Evolutionary conservation across 345 rosid genomes (phyloP), one percentile per base, ranked within the genome.

Genomic region (Isatis tinctoria): DNA sequence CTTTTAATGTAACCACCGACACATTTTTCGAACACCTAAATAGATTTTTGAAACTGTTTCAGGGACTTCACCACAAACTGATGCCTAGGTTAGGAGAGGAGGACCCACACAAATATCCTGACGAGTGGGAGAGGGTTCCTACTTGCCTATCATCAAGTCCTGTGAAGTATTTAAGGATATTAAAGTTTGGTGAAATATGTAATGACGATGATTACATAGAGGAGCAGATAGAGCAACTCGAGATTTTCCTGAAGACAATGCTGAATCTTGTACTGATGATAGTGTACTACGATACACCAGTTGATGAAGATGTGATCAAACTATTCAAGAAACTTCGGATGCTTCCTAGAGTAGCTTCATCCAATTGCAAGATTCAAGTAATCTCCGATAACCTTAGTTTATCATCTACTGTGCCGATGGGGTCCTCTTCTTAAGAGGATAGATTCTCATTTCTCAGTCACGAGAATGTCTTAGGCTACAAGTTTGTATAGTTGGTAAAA

Each of bases 121-220:
- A 22, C 2, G 24, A 22, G 24, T 22, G 24, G 24, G 24, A 22
- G 24, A 22, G 24, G 24, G 24, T 22, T 32, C 32, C 60, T 24
- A 48, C 22, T 60, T 60, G 75, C 40, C n/a, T 60, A 60, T 71
- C 75, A 16, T 60, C 60, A 60, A 71, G 68, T 60, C 68, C 67
- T 2, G 75, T 71, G 39, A 60, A 60, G 26, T 20, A 11, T 26
- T 24, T 60, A 13, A 71, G 60, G 60, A 12, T 71, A 6, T 1
- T 11, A 39, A 71, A 8, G 7, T 48, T 60, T 49, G 60, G 48
- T 60, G 60, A 60, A 35, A 22, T 22, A 22, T 22, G 24, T 22
- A 22, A 22, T 22, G 24, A 22, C 24, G 24, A 22, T 22, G 0
- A 1, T 35, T n/a, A 5, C 36, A 2, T 36, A 36, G 51, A 49